Conservation (phyloP, 2,329 filamentous ascomycete genomes). For the Neurospora sp. region DNA sequence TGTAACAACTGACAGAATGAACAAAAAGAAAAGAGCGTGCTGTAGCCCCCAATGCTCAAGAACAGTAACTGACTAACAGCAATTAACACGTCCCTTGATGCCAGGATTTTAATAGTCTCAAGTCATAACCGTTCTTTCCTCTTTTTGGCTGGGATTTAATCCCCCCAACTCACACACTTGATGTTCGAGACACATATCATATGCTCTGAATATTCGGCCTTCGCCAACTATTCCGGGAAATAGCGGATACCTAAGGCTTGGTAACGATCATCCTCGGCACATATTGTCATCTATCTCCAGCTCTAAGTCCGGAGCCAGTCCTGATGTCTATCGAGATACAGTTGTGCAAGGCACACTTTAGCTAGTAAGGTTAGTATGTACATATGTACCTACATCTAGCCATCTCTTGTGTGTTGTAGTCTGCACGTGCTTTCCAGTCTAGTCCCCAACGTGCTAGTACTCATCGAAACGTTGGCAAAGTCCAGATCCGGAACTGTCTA, state of each 20-base stretch:
- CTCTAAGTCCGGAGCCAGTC: not conserved
- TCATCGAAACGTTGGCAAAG: not conserved
- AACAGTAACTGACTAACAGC: not conserved
- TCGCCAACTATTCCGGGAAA: not conserved
- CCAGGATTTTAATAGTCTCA: not conserved
- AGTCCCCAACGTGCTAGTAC: not conserved
- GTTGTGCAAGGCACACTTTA: not conserved
- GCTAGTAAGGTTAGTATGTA: not conserved
- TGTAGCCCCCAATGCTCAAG: not conserved
- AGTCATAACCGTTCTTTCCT: not conserved
- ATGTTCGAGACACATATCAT: not conserved
- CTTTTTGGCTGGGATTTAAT: not conserved
- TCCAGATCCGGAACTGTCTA: not conserved
- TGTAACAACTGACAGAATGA: not conserved
- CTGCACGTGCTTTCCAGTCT: not conserved
- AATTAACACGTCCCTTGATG: not conserved
- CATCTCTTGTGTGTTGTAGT: not conserved
- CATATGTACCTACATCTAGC: not conserved
- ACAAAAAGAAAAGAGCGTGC: not conserved
- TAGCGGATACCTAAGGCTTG: not conserved
- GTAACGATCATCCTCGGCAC: not conserved
- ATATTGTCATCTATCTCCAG: not conserved
- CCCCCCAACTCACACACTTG: not conserved
- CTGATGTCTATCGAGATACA: not conserved
- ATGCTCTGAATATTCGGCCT: not conserved